Evolutionary conservation across 768 basidiomycete species (phyloP).

Genomic region (Kondoa subrosea): DNA sequence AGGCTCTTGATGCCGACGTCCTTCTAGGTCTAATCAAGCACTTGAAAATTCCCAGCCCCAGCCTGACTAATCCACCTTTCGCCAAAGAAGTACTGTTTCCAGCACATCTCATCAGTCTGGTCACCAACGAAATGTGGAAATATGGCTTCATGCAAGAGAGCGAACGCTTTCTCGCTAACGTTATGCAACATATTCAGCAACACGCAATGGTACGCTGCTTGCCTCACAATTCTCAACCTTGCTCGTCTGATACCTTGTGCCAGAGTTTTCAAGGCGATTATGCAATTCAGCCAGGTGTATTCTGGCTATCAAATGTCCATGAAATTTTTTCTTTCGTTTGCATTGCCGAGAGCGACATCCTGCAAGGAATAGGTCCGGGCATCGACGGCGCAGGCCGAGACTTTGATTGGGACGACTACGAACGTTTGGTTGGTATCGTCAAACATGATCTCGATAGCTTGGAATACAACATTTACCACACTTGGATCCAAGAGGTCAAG

Average conservation of each 20-base stretch:
- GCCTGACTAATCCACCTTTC: constrained; percentile 72
- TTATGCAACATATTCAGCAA: constrained; percentile 93
- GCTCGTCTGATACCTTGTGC: background rate
- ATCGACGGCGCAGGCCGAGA: constrained; percentile 78
- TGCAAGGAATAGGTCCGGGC: constrained; percentile 91
- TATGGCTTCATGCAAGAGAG: constrained; percentile 91
- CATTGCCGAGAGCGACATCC: constrained; percentile 95
- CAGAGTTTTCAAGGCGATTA: constrained; percentile 69
- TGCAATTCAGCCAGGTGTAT: constrained; percentile 86
- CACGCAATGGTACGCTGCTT: constrained; percentile 83
- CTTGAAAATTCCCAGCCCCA: constrained; percentile 81
- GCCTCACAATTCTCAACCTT: background rate
- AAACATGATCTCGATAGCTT: constrained; percentile 95
- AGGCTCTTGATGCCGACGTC: constrained; percentile 81
- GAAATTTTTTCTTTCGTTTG: constrained; percentile 98
- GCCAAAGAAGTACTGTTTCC: constrained; percentile 98
- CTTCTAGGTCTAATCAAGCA: constrained; percentile 74
- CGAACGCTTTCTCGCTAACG: constrained; percentile 92
- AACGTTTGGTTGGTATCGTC: constrained; percentile 88
- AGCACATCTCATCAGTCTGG: constrained; percentile 86
- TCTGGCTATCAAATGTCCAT: constrained; percentile 99
- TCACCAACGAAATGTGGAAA: constrained; percentile 99
- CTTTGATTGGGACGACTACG: constrained; percentile 94
- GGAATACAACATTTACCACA: constrained; percentile 99
- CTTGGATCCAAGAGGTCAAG: constrained; percentile 98